phyloP scores from a whole-genome alignment of 768 basidiomycete genomes.

The Termitomyces sp. region DNA sequence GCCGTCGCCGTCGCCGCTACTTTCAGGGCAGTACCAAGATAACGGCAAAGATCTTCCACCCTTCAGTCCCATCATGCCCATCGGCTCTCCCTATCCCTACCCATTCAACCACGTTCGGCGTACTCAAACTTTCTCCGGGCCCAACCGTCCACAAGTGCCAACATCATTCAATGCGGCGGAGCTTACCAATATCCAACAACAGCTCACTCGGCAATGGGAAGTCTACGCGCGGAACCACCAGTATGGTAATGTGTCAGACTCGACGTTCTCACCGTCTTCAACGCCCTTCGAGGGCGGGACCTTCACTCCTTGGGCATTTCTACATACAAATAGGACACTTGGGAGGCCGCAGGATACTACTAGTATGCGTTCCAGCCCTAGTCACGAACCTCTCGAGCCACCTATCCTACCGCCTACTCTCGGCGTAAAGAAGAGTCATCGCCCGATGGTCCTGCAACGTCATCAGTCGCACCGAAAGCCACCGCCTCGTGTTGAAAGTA shows the following conservation, averaged over 20 bases:
- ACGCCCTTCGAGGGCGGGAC: slow-evolving; percentile 63
- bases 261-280: slow-evolving; percentile 69
- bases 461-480: slow-evolving; percentile 40
- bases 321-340: slow-evolving; percentile 49
- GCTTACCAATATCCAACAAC: slow-evolving; percentile 52
- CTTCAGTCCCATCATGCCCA: slow-evolving; percentile 49
- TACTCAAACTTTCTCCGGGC: slow-evolving; percentile 30
- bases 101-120: slow-evolving; percentile 72
- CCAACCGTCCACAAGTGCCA: slow-evolving; percentile 23
- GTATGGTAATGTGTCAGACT: slow-evolving; percentile 53
- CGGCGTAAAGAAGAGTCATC: slow-evolving; percentile 32
- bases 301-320: slow-evolving; percentile 71
- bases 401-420: slow-evolving; percentile 45
- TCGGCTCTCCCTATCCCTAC: slow-evolving; percentile 76
- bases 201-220: slow-evolving; percentile 72
- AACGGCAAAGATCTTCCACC: slow-evolving; percentile 30
- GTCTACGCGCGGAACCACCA: slow-evolving; percentile 69
- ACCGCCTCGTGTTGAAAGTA: slow-evolving; percentile 77
- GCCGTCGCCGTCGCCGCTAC: slow-evolving; percentile 64
- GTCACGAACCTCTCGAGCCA: slow-evolving; percentile 56
- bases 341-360: slow-evolving; percentile 40
- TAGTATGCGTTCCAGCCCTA: slow-evolving; percentile 69
- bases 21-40: slow-evolving; percentile 43
- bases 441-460: slow-evolving; percentile 16
- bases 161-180: slow-evolving; percentile 33